Conservation (phyloP, 768 basidiomycete species). For the Macrocybe gigantea region DNA sequence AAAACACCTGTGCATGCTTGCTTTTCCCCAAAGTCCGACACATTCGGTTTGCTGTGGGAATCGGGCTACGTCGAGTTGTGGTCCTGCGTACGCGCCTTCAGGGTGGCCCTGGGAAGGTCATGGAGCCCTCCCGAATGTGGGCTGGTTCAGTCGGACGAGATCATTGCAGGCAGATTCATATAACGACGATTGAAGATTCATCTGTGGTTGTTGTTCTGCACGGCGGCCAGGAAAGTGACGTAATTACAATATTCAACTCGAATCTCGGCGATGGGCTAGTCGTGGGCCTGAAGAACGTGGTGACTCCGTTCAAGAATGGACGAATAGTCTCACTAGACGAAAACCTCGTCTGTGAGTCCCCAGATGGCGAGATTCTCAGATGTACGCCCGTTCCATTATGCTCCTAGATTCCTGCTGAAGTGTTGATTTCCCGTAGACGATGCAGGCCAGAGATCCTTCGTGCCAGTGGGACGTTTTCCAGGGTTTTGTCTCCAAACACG, state of each 20-base stretch:
- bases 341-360: constrained; percentile 2
- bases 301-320: no score
- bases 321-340: no score
- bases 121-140: constrained; percentile 45
- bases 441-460: constrained; percentile 12
- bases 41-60: constrained; percentile 65
- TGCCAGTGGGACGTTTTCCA: constrained; percentile 36
- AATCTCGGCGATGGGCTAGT: neutral
- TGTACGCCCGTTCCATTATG: constrained; percentile 25
- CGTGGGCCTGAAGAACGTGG: no score
- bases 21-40: constrained; percentile 52
- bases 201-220: constrained; percentile 35
- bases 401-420: constrained; percentile 1
- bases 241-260: constrained; percentile 22
- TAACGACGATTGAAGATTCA: constrained; percentile 5
- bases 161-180: constrained; percentile 29
- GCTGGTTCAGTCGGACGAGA: constrained; percentile 19
- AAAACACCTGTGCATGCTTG: constrained; percentile 55
- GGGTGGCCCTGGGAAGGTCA: constrained; percentile 49
- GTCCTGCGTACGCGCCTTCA: constrained; percentile 60
- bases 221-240: constrained; percentile 24
- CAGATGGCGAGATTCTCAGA: constrained; percentile 41
- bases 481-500: constrained; percentile 53
- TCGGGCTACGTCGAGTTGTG: constrained; percentile 65
- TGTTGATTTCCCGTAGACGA: constrained; percentile 7